Base-by-base conservation (phyloP, 1,284 basidiomycete species). In the Pterula multifida region DNA sequence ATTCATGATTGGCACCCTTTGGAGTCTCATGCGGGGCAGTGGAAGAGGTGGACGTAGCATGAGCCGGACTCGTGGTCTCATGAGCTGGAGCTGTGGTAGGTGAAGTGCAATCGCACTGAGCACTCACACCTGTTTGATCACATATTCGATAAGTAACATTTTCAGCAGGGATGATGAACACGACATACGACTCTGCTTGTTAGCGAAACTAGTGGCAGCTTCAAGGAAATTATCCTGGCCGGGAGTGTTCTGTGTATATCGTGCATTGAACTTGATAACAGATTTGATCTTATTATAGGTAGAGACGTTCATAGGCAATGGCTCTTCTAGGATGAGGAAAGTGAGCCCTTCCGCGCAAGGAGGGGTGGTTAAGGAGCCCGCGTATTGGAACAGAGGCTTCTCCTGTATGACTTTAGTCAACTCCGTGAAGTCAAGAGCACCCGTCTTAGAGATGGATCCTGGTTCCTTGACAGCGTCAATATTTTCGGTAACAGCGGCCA, bases 321-420 rank as follows among this genome's bases (percentile, higher is more conserved):
- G 56, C 48, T 57, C 49, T 47, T 52, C 53, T 42, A 57, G 46
- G 49, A 57, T 55, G 26, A 57, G 55, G 55, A 57, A 57, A 3
- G 55, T 56, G n/a, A 56, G 48, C 3, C 56, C 56, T 48, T 57
- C 56, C 28, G 50, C 51, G 49, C 56, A 57, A 28, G 56, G 56
- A 49, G 56, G 56, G 15, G 56, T 57, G 3, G 56, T 57, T 23
- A 57, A 52, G 26, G 56, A 57, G 46, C 56, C 56, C 36, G 55
- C 47, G 55, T 57, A 57, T 36, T 54, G 56, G 50, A 57, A 57
- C 13, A 56, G 39, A 25, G 56, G 53, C 19, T 47, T 49, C 15
- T 49, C 50, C 51, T 57, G 44, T 46, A 57, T 51, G 35, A 55
- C 51, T 9, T 54, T 45, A 46, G 51, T 52, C 49, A 57, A 52